These are phyloP conservation scores for Xylaria castorea DNA, from an alignment of 495 filamentous ascomycete species.

Conservation along the genomic window DNA sequence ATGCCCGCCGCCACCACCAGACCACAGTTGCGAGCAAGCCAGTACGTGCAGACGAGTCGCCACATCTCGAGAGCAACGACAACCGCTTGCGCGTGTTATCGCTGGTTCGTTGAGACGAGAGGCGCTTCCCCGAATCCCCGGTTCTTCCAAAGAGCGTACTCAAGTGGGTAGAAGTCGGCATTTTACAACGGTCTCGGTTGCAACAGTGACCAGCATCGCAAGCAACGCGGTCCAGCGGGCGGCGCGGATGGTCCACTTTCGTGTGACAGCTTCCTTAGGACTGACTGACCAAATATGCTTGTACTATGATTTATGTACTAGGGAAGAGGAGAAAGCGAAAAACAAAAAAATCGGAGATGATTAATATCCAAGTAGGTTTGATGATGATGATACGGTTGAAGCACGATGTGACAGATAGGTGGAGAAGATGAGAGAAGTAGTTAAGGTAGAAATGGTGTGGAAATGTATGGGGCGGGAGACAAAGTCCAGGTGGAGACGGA, in stretches of 20 bases:
- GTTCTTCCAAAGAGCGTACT: slow-evolving; percentile 28
- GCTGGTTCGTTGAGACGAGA: not conserved
- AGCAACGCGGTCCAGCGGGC: not conserved
- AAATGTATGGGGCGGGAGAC: not conserved
- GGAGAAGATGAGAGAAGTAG: not conserved
- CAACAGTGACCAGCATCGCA: not conserved
- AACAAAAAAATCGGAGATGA: not conserved
- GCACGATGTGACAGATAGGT: not conserved
- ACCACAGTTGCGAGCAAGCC: slow-evolving; percentile 4
- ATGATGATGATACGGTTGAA: not conserved
- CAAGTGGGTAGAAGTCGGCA: slow-evolving; percentile 27
- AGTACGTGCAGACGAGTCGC: slow-evolving; percentile 15
- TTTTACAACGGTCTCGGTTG: slow-evolving; percentile 22
- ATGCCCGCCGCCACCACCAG: slow-evolving; percentile 14
- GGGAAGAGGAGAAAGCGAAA: not conserved
- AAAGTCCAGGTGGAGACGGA: not conserved
- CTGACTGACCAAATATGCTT: slow-evolving; percentile 6
- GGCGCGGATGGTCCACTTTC: slow-evolving; percentile 24
- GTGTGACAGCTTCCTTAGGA: slow-evolving; percentile 19
- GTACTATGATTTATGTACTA: not conserved
- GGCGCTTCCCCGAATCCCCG: slow-evolving; percentile 20
- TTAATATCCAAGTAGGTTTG: not conserved
- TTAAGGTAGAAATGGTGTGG: not conserved
- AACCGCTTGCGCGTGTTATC: slow-evolving; percentile 20
- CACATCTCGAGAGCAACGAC: slow-evolving; percentile 1